phyloP scores from a whole-genome alignment of 768 basidiomycete species.

The Psilocybe cubensis region DNA sequence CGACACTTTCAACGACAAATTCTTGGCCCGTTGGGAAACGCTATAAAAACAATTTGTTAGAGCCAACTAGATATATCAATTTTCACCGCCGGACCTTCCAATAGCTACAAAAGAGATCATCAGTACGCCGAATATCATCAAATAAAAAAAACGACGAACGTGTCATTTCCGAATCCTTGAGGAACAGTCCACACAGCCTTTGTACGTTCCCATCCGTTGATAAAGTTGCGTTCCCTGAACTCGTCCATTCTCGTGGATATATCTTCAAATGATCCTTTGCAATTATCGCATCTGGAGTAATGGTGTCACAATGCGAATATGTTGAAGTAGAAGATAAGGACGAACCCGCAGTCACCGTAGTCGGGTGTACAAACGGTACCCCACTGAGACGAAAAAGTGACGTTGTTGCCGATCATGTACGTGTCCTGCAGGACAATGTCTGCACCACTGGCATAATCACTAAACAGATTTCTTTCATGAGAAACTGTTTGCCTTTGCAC shows the following conservation, averaged over 20 bases:
- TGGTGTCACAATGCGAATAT: background rate
- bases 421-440: conserved; percentile 76
- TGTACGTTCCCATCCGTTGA: conserved; percentile 68
- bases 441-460: conserved; percentile 55
- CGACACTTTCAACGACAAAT: conserved; percentile 64
- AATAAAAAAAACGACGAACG: conserved; percentile 35
- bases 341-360: conserved; percentile 78
- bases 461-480: conserved; percentile 18
- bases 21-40: conserved; percentile 70
- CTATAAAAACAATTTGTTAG: conserved; percentile 11
- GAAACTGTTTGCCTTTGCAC: background rate
- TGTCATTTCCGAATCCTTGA: conserved; percentile 71
- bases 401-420: conserved; percentile 63
- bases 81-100: conserved; percentile 49
- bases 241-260: conserved; percentile 70
- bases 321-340: background rate
- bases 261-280: conserved; percentile 71
- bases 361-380: conserved; percentile 62
- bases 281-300: conserved; percentile 52
- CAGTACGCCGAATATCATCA: background rate
- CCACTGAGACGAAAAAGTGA: conserved; percentile 65
- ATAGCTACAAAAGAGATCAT: conserved; percentile 31
- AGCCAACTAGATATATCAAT: background rate
- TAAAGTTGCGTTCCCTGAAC: conserved; percentile 59
- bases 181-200: conserved; percentile 82